Conservation (phyloP, 2,329 filamentous ascomycete genomes). For the Onygenales sp. region DNA sequence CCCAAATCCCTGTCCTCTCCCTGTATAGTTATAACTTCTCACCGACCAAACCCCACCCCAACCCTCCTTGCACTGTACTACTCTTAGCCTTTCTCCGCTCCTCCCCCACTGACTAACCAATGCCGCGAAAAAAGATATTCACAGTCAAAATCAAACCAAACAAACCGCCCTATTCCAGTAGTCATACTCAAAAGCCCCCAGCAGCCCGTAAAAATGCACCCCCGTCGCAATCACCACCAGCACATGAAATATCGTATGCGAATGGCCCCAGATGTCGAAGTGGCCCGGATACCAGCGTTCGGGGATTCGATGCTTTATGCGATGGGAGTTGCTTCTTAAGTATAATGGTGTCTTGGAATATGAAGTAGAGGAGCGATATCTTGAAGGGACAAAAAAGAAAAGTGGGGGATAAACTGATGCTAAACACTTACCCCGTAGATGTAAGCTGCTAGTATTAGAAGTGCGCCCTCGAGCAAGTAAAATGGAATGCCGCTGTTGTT, state of each 20-base stretch:
- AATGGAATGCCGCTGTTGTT: slow-evolving; percentile 21
- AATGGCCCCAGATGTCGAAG: slow-evolving; percentile 26
- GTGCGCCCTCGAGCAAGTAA: slow-evolving; percentile 24
- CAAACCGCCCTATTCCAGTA: not conserved
- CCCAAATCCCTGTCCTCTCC: too few species aligned
- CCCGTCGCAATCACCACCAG: slow-evolving; percentile 31
- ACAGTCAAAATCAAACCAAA: not conserved
- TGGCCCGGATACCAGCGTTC: slow-evolving; percentile 20
- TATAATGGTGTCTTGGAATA: not conserved
- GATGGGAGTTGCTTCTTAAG: not conserved
- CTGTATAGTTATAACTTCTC: too few species aligned
- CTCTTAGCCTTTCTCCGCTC: too few species aligned
- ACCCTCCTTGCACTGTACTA: too few species aligned
- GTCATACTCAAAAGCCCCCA: slow-evolving; percentile 10
- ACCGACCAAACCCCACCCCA: too few species aligned
- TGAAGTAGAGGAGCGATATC: not conserved
- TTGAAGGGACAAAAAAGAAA: not conserved
- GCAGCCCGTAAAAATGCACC: slow-evolving; percentile 30
- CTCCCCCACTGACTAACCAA: too few species aligned
- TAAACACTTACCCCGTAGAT: slow-evolving; percentile 14
- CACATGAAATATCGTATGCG: slow-evolving; percentile 26
- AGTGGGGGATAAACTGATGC: not conserved
- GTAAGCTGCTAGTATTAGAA: slow-evolving; percentile 21
- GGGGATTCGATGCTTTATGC: slow-evolving; percentile 12
- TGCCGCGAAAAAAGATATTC: not conserved